phyloP scores from a whole-genome alignment of 768 basidiomycete genomes.

The Trichaptum fuscoviolaceum region DNA sequence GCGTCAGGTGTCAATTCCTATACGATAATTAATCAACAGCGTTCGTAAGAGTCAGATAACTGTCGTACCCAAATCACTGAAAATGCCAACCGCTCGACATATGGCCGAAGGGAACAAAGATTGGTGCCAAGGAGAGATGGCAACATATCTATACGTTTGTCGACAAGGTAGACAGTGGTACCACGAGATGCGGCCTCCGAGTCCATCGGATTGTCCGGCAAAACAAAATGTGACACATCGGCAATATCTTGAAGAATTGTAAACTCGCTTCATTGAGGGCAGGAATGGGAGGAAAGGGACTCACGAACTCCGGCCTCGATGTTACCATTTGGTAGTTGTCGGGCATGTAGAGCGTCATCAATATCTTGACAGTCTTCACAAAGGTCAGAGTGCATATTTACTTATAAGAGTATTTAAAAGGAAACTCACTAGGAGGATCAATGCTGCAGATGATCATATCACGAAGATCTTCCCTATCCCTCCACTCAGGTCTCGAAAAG shows the following conservation, averaged over 20 bases:
- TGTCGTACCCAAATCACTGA: slow-evolving; percentile 85
- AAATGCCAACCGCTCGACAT: slow-evolving; percentile 93
- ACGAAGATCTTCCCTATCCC: slow-evolving; percentile 81
- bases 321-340: slow-evolving; percentile 82
- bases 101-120: slow-evolving; percentile 85
- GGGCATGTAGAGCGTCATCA: slow-evolving; percentile 94
- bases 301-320: slow-evolving; percentile 97
- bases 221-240: slow-evolving; percentile 96
- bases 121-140: slow-evolving; percentile 92
- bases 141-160: slow-evolving; percentile 98
- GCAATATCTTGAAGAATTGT: slow-evolving; percentile 70
- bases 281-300: slow-evolving; percentile 29
- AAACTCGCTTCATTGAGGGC: background rate
- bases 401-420: background rate
- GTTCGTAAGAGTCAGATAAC: background rate
- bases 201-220: slow-evolving; percentile 92
- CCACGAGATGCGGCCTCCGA: slow-evolving; percentile 92
- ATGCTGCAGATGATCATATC: slow-evolving; percentile 90
- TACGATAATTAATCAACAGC: slow-evolving; percentile 3
- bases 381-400: too few relatives aligned
- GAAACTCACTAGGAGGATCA: slow-evolving; percentile 77
- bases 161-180: slow-evolving; percentile 96
- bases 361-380: slow-evolving; percentile 89
- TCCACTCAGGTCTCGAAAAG: slow-evolving; percentile 53
- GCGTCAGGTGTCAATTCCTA: slow-evolving; percentile 89